A percentile compares a stretch with the other conserved stretches of the same genome.
Evolutionary conservation across 2,329 filamentous ascomycete species (phyloP).

Genomic region (Xylariaceae sp.): DNA sequence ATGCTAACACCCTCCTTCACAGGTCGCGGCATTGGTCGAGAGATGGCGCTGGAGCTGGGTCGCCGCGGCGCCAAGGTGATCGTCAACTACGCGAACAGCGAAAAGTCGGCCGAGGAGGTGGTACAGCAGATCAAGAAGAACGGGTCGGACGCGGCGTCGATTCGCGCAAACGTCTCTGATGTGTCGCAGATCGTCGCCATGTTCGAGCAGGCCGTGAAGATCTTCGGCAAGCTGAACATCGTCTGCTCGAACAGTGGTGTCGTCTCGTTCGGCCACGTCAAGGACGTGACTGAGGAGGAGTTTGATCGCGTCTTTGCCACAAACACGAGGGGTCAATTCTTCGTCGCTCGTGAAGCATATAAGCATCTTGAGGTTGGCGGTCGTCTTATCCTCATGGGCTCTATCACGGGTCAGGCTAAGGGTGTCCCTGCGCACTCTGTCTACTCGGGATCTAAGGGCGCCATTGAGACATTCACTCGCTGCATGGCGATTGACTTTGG

Average conservation of each 20-base stretch:
- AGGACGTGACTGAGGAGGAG: slow-evolving; percentile 64
- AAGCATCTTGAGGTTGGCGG: slow-evolving; percentile 63
- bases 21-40: slow-evolving; percentile 61
- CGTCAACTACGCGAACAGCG: slow-evolving; percentile 63
- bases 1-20: slow-evolving; percentile 12
- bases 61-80: slow-evolving; percentile 60
- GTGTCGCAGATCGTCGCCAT: slow-evolving; percentile 57
- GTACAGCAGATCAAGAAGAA: slow-evolving; percentile 60
- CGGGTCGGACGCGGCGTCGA: slow-evolving; percentile 56
- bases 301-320: slow-evolving; percentile 66
- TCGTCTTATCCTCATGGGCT: slow-evolving; percentile 67
- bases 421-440: slow-evolving; percentile 66
- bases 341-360: slow-evolving; percentile 66
- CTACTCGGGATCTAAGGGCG: slow-evolving; percentile 71
- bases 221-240: slow-evolving; percentile 64
- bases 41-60: slow-evolving; percentile 62
- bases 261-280: slow-evolving; percentile 62
- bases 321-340: slow-evolving; percentile 66
- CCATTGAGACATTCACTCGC: slow-evolving; percentile 71
- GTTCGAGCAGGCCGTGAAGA: slow-evolving; percentile 56
- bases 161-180: slow-evolving; percentile 64
- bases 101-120: slow-evolving; percentile 58
- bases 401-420: slow-evolving; percentile 61
- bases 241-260: slow-evolving; percentile 67
- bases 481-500: slow-evolving; percentile 67